phyloP scores from a whole-genome alignment of 2,329 filamentous ascomycete species.

The Neurospora crassa region DNA sequence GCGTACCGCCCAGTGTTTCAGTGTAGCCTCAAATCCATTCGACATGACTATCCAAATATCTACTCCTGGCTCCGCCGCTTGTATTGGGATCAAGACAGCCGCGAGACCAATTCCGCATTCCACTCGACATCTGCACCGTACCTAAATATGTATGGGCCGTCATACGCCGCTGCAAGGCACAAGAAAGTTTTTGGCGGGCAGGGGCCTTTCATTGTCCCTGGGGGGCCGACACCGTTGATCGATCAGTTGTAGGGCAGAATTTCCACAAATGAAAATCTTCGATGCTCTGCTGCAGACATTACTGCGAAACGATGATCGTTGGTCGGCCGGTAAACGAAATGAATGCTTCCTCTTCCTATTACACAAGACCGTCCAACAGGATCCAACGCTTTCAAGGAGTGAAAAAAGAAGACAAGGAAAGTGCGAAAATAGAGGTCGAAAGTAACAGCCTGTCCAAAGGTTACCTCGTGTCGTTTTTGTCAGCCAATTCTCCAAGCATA shows the following conservation, averaged over 20 bases:
- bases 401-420: too few relatives aligned
- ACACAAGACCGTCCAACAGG: too few relatives aligned
- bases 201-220: constrained; percentile 1
- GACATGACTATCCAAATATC: constrained; percentile 54
- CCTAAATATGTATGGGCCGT: neutral
- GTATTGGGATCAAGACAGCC: constrained; percentile 52
- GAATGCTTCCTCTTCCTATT: too few relatives aligned
- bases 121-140: constrained; percentile 48
- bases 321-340: too few relatives aligned
- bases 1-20: constrained; percentile 59
- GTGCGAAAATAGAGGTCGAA: too few relatives aligned
- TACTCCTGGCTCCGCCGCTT: constrained; percentile 59
- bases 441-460: too few relatives aligned
- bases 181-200: neutral
- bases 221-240: constrained; percentile 1
- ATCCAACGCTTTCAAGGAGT: too few relatives aligned
- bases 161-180: constrained; percentile 1
- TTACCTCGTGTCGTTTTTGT: too few relatives aligned
- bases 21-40: constrained; percentile 54
- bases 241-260: neutral
- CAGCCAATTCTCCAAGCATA: too few relatives aligned
- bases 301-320: too few relatives aligned
- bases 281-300: too few relatives aligned
- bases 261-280: too few relatives aligned
- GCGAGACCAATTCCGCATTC: constrained; percentile 46